phyloP scores from a whole-genome alignment of 495 filamentous ascomycete species.

The Diplogelasinospora grovesii region DNA sequence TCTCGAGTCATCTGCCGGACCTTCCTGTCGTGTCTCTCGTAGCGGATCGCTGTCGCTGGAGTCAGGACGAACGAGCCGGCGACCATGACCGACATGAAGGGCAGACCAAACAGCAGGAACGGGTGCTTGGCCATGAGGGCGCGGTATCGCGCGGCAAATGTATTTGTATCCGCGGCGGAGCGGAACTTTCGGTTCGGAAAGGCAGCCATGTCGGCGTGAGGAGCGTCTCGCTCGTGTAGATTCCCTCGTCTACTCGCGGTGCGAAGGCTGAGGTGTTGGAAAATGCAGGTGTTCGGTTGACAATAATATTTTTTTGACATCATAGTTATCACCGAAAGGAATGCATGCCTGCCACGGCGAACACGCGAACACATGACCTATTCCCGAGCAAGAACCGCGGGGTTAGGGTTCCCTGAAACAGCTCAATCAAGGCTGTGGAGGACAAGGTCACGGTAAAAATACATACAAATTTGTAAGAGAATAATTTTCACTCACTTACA shows the following conservation, averaged over 20 bases:
- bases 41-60: constrained; percentile 85
- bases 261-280: not conserved
- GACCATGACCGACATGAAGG: constrained; percentile 88
- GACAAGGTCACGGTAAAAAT: too few relatives aligned
- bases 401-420: too few relatives aligned
- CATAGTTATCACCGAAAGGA: not conserved
- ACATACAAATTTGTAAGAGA: too few relatives aligned
- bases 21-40: constrained; percentile 85
- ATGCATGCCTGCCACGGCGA: too few relatives aligned
- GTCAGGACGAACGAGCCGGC: constrained; percentile 91
- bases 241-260: not conserved
- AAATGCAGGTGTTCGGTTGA: too few relatives aligned
- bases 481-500: too few relatives aligned
- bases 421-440: too few relatives aligned
- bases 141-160: constrained; percentile 73
- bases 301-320: too few relatives aligned
- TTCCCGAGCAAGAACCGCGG: too few relatives aligned
- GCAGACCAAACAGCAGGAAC: constrained; percentile 92
- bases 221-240: too few relatives aligned
- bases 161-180: constrained; percentile 48
- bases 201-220: constrained; percentile 55
- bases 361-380: too few relatives aligned
- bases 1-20: constrained; percentile 74
- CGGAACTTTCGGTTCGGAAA: constrained; percentile 72
- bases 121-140: constrained; percentile 61